These are phyloP conservation scores for Stagonosporopsis tanaceti DNA, from an alignment of 2,329 filamentous ascomycete species.

Conservation along the genomic window DNA sequence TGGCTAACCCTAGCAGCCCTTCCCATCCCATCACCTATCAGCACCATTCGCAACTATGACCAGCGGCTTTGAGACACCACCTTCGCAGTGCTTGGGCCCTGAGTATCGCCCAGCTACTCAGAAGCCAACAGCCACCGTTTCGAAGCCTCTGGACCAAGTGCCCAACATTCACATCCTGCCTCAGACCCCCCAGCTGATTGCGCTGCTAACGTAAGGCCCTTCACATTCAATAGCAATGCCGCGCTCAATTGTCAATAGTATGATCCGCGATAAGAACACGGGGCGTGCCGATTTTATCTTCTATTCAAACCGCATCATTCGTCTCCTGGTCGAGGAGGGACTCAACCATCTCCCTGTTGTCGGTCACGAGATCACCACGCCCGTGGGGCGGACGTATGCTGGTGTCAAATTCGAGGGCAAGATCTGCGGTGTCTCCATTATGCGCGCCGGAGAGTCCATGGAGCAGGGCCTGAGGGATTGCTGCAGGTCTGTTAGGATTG, in stretches of 20 bases:
- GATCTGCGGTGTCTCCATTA: slow-evolving; percentile 98
- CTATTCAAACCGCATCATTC: slow-evolving; percentile 98
- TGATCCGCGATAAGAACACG: slow-evolving; percentile 92
- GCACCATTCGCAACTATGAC: slow-evolving; percentile 33
- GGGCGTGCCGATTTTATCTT: slow-evolving; percentile 97
- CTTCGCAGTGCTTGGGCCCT: slow-evolving; percentile 75
- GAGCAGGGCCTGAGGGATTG: slow-evolving; percentile 96
- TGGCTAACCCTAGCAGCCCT: slow-evolving; percentile 6
- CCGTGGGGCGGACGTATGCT: slow-evolving; percentile 85
- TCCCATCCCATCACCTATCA: neutral
- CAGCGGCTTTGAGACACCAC: slow-evolving; percentile 45
- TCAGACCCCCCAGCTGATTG: slow-evolving; percentile 96
- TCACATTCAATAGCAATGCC: slow-evolving; percentile 14
- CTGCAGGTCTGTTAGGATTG: slow-evolving; percentile 96
- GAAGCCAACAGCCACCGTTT: slow-evolving; percentile 89
- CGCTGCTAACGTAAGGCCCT: slow-evolving; percentile 86
- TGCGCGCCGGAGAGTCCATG: slow-evolving; percentile 98
- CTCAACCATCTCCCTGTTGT: slow-evolving; percentile 95
- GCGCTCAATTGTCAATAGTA: slow-evolving; percentile 62
- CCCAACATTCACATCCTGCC: slow-evolving; percentile 84
- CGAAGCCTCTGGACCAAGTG: slow-evolving; percentile 78
- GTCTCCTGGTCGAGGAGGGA: slow-evolving; percentile 93
- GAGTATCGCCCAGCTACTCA: slow-evolving; percentile 77
- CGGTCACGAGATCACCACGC: slow-evolving; percentile 87
- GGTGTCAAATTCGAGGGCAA: slow-evolving; percentile 97